These are phyloP conservation scores for Berkeleyomyces basicola DNA, from an alignment of 2,329 filamentous ascomycete genomes.

Conservation along the genomic window DNA sequence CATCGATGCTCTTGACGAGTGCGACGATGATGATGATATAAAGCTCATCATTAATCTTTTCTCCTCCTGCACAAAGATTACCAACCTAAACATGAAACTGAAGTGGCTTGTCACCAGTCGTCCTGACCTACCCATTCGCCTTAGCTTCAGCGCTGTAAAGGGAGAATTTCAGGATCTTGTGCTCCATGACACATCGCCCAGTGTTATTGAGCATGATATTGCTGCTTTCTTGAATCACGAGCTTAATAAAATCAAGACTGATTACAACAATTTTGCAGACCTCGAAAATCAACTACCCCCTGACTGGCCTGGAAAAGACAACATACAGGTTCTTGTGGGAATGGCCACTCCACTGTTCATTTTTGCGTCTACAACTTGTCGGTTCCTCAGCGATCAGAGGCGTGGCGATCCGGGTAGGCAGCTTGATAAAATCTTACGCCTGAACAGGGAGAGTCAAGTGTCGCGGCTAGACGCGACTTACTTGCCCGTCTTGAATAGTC, in stretches of 20 bases:
- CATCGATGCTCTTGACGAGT: background rate
- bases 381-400: background rate
- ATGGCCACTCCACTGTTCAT: background rate
- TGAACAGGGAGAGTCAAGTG: background rate
- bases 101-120: conserved; percentile 18
- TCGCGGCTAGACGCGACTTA: background rate
- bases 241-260: background rate
- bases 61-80: background rate
- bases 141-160: conserved; percentile 24
- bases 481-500: background rate
- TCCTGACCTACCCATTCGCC: conserved; percentile 17
- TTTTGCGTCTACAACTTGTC: background rate
- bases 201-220: background rate
- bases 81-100: background rate
- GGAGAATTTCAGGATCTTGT: conserved; percentile 24
- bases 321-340: background rate
- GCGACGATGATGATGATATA: background rate
- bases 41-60: background rate
- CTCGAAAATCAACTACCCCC: background rate
- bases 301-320: background rate
- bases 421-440: background rate
- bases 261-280: background rate
- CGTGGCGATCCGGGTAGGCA: background rate
- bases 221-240: conserved; percentile 21
- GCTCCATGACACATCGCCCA: conserved; percentile 19